phyloP scores from a whole-genome alignment of 768 basidiomycete genomes.

The Naganishia vaughanmartiniae region DNA sequence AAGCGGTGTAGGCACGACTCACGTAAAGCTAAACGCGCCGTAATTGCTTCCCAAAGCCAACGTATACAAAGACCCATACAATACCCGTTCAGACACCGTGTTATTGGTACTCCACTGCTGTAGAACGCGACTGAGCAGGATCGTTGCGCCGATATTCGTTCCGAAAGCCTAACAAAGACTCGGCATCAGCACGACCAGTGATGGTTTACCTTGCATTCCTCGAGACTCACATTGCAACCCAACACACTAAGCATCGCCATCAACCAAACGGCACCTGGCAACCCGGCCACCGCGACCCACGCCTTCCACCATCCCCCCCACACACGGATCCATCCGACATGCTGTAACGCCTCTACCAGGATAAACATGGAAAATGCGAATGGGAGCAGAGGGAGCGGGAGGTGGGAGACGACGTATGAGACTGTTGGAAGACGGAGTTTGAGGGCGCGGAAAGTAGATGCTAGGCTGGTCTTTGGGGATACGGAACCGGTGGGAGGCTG shows the following conservation, averaged over 20 bases:
- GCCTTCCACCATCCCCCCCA: slow-evolving; percentile 68
- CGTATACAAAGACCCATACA: slow-evolving; percentile 58
- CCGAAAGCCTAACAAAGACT: slow-evolving; percentile 59
- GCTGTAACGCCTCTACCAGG: slow-evolving; percentile 76
- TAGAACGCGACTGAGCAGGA: slow-evolving; percentile 69
- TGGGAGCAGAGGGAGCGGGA: slow-evolving; percentile 78
- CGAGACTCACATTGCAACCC: slow-evolving; percentile 62
- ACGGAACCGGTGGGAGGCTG: neutral
- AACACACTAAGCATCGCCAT: slow-evolving; percentile 71
- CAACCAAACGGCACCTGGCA: slow-evolving; percentile 62
- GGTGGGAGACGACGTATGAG: slow-evolving; percentile 57
- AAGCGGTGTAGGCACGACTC: slow-evolving; percentile 22
- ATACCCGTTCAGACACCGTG: slow-evolving; percentile 39
- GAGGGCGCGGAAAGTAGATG: slow-evolving; percentile 3
- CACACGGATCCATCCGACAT: slow-evolving; percentile 82
- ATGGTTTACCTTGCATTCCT: slow-evolving; percentile 19
- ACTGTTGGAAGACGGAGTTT: slow-evolving; percentile 64
- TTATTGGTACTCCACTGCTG: slow-evolving; percentile 36
- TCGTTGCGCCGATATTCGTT: slow-evolving; percentile 88
- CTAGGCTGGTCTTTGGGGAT: neutral
- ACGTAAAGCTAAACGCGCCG: slow-evolving; percentile 81
- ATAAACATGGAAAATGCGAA: slow-evolving; percentile 96
- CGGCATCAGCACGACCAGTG: neutral
- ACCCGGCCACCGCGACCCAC: slow-evolving; percentile 56
- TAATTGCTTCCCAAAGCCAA: slow-evolving; percentile 84